Conservation (phyloP, 106 monocot species). For the Allium fistulosum region DNA sequence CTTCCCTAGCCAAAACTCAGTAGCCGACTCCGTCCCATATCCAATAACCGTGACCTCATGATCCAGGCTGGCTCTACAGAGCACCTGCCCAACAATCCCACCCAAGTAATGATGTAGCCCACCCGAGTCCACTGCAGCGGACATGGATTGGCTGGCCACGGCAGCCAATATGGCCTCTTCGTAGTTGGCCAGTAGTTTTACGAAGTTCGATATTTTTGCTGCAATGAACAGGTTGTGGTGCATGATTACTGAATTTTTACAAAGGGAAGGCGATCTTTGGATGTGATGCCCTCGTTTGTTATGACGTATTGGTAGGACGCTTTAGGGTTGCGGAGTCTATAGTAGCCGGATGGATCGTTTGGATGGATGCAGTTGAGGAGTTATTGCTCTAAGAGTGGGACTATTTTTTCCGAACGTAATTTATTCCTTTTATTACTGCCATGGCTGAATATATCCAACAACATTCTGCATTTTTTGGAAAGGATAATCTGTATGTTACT, state of each 20-base stretch:
- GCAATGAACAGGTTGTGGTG: conserved; percentile 3
- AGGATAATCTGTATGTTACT: no score
- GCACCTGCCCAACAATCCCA: conserved; percentile 15
- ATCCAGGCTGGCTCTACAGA: conserved; percentile 21
- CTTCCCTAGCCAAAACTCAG: conserved; percentile 39
- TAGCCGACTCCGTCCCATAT: conserved; percentile 14
- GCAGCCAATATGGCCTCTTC: conserved; percentile 21
- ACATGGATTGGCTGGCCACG: conserved; percentile 30
- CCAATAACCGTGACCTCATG: conserved; percentile 44
- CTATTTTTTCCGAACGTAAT: no score
- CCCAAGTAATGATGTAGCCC: conserved; percentile 30
- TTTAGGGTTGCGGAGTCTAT: no score
- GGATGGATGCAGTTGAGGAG: no score
- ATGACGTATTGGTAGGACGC: conserved; percentile 22
- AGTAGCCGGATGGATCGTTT: no score
- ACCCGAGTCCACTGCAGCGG: conserved; percentile 25
- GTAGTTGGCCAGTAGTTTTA: conserved; percentile 11
- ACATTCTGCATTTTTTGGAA: no score
- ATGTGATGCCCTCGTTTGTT: conserved; percentile 15
- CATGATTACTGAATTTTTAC: conserved; percentile 2
- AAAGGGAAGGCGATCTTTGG: conserved; percentile 30
- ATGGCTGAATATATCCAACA: no score
- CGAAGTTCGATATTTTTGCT: conserved; percentile 21
- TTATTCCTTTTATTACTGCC: no score
- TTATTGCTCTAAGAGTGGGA: no score